A percentile compares a stretch with the other conserved stretches of the same genome.
These are phyloP conservation scores for Musa acuminata DNA, from an alignment of 176 grass and related monocot genomes.

Conservation along the genomic window DNA sequence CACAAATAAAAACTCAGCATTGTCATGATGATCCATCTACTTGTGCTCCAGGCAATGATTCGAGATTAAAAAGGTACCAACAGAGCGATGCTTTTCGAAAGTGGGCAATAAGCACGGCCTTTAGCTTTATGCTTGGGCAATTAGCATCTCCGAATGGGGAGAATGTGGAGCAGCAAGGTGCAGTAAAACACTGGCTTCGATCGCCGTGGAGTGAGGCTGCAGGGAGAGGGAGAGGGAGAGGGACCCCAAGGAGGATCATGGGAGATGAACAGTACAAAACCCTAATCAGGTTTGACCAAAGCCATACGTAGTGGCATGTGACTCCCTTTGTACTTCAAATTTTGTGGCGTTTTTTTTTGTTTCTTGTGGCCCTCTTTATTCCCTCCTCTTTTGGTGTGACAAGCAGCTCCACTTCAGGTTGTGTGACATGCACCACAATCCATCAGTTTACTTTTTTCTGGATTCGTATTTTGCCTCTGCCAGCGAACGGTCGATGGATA, in stretches of 20 bases:
- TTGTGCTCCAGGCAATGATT: too few species aligned
- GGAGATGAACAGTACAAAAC: not conserved
- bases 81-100: too few species aligned
- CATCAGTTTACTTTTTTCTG: not conserved
- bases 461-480: not conserved
- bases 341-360: not conserved
- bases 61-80: too few species aligned
- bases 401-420: not conserved
- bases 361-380: not conserved
- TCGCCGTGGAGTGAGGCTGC: too few species aligned
- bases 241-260: not conserved
- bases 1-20: too few species aligned
- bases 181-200: too few species aligned
- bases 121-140: too few species aligned
- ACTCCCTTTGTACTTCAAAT: not conserved
- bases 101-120: too few species aligned
- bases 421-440: slow-evolving; percentile 1
- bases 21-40: too few species aligned
- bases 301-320: not conserved
- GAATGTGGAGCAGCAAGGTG: too few species aligned
- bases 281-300: not conserved
- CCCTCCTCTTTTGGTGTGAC: not conserved
- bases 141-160: too few species aligned
- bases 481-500: not conserved
- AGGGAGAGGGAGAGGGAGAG: too few species aligned